Evolutionary conservation across 208 protist genomes (phyloP), one percentile per base, ranked within the genome.

Genomic region (Leptomonas seymouri): DNA sequence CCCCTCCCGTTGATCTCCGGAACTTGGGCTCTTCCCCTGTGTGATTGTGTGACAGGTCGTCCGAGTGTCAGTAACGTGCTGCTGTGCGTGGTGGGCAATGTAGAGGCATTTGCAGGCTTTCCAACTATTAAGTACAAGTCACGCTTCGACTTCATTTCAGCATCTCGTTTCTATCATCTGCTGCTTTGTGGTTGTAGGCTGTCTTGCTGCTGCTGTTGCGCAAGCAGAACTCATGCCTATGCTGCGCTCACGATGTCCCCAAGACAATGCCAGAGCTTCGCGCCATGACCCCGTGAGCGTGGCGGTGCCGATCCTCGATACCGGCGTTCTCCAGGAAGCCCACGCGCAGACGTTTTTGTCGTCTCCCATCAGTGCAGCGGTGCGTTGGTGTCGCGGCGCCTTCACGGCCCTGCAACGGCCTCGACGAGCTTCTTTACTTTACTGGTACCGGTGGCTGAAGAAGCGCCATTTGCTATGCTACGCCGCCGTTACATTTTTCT

Each of bases 361-460:
- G 7, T 45, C 42, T 0, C 18, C 39, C 27, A n/a, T 12, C 45
- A 34, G 45, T 8, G n/a, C 15, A n/a, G 30, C 27, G 11, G 16
- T 16, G 16, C 61, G 34, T 6, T 46, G n/a, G 23, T 57, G 61
- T 8, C 48, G 36, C 12, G 12, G 27, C 11, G 61, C 25, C 7
- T 45, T 5, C 48, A 8, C 3, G 11, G 1, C n/a, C 7, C 44
- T 42, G 21, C 44, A 23, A n/a, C 28, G 36, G 18, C 42, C 46
- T 18, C 42, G 53, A 6, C 27, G 44, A 2, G 20, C 4, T 8
- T 50, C 11, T 16, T 11, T 68, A 15, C 50, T 55, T 5, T 46
- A 42, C 25, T 67, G 53, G 53, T 68, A 55, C 34, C 60, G 54
- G 44, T 57, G 42, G 59, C 54, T 68, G 61, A 14, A 34, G 30